phyloP scores from a whole-genome alignment of 202 grass and related monocot genomes.

The Musa balbisiana region DNA sequence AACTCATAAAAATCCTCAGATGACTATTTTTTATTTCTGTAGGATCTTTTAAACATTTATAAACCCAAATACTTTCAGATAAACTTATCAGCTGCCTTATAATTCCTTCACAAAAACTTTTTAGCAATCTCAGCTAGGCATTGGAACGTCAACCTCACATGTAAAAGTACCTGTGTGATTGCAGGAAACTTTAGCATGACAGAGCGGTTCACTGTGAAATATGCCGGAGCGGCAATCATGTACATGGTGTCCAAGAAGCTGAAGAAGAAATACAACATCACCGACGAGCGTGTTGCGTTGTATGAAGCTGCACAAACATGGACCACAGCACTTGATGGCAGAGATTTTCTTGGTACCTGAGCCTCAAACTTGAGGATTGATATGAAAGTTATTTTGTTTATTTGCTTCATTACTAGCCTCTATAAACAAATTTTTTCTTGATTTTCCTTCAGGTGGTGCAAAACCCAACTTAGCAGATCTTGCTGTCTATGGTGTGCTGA shows the following conservation, averaged over 20 bases:
- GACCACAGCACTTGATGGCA: conserved; percentile 70
- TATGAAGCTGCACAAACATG: conserved; percentile 79
- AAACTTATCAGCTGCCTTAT: not conserved
- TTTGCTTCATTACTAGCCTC: not conserved
- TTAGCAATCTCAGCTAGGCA: not conserved
- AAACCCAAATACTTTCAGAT: not conserved
- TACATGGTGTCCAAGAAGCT: conserved; percentile 92
- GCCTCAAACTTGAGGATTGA: not conserved
- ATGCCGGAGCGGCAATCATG: conserved; percentile 86
- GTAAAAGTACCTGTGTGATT: not conserved
- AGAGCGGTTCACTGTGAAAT: conserved; percentile 79
- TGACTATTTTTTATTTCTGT: not conserved
- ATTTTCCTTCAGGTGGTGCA: conserved; percentile 54
- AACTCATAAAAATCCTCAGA: not conserved
- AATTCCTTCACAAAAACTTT: not conserved
- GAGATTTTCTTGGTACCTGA: conserved; percentile 67
- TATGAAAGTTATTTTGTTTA: not conserved
- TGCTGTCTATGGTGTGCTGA: conserved; percentile 72
- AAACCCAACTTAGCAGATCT: conserved; percentile 94
- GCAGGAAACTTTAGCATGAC: conserved; percentile 87
- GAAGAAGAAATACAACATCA: conserved; percentile 90
- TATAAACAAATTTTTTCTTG: not conserved
- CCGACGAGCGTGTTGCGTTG: conserved; percentile 66
- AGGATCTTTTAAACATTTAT: not conserved
- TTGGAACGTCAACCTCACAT: not conserved